Evolutionary conservation across 495 filamentous ascomycete genomes (phyloP).

Genomic region (Tuber magnatum): DNA sequence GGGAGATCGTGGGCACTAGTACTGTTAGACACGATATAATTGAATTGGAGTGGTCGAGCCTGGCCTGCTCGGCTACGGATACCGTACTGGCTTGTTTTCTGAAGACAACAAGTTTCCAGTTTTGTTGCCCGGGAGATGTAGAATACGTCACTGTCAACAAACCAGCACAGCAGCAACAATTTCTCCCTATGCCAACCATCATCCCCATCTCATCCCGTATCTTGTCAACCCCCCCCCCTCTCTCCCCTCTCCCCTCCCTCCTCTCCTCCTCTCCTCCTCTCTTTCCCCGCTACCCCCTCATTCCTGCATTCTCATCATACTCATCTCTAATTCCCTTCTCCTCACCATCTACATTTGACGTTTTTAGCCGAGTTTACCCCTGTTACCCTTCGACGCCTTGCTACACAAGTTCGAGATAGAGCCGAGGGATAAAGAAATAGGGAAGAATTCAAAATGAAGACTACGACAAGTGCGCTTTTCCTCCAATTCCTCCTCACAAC

Average conservation of each 20-base stretch:
- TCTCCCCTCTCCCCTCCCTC: background rate
- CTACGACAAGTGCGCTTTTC: background rate
- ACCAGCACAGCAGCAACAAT: background rate
- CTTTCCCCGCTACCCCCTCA: background rate
- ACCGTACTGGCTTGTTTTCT: background rate
- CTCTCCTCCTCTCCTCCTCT: background rate
- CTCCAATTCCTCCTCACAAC: constrained; percentile 14
- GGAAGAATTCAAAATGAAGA: background rate
- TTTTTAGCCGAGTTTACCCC: background rate
- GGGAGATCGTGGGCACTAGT: too few relatives aligned
- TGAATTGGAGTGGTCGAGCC: background rate
- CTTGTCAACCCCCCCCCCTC: background rate
- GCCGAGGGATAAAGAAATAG: background rate
- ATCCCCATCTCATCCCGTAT: background rate
- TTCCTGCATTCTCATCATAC: background rate
- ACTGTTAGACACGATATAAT: background rate
- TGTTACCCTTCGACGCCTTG: background rate
- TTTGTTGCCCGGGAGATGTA: background rate
- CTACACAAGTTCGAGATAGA: background rate
- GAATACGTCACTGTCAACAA: constrained; percentile 5
- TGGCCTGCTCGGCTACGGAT: background rate
- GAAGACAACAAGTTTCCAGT: background rate
- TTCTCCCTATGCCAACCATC: background rate
- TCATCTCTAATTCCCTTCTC: background rate
- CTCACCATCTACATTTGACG: background rate